Evolutionary conservation across 2,329 filamentous ascomycete species (phyloP).

Genomic region (Neopestalotiopsis sp.): DNA sequence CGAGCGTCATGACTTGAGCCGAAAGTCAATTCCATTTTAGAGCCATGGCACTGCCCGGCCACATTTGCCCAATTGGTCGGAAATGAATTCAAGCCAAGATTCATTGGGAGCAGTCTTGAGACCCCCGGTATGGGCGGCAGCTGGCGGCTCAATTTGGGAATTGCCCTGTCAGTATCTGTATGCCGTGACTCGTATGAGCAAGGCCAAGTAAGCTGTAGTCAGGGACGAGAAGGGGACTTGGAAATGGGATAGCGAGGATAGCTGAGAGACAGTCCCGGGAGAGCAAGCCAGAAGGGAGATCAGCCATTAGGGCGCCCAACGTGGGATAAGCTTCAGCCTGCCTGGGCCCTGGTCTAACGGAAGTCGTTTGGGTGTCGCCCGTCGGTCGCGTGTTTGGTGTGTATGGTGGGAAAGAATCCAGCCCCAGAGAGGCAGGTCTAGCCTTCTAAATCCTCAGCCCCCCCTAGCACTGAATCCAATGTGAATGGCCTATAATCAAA

Average conservation of each 20-base stretch:
- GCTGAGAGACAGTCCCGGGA: neutral
- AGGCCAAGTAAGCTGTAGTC: neutral
- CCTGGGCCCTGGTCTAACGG: neutral
- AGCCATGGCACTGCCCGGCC: neutral
- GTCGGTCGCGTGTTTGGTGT: neutral
- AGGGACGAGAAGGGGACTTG: neutral
- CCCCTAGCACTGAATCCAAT: neutral
- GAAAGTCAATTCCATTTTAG: neutral
- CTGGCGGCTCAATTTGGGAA: too few species aligned
- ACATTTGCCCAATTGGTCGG: neutral
- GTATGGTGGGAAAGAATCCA: neutral
- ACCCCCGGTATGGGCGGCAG: neutral
- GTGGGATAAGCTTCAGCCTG: neutral
- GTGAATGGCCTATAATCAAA: neutral
- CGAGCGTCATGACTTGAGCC: neutral
- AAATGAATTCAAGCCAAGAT: neutral
- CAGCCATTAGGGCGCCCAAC: neutral
- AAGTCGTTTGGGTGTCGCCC: neutral
- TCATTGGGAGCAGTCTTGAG: neutral
- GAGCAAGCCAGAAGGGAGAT: neutral
- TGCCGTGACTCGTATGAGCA: too few species aligned
- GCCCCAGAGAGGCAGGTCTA: slow-evolving; percentile 12
- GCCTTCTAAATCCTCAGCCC: neutral
- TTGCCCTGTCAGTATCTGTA: too few species aligned
- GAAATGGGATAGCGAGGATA: neutral